Evolutionary conservation across 1,139 yeast species (phyloP).

Genomic region (Ogataea hybrid): DNA sequence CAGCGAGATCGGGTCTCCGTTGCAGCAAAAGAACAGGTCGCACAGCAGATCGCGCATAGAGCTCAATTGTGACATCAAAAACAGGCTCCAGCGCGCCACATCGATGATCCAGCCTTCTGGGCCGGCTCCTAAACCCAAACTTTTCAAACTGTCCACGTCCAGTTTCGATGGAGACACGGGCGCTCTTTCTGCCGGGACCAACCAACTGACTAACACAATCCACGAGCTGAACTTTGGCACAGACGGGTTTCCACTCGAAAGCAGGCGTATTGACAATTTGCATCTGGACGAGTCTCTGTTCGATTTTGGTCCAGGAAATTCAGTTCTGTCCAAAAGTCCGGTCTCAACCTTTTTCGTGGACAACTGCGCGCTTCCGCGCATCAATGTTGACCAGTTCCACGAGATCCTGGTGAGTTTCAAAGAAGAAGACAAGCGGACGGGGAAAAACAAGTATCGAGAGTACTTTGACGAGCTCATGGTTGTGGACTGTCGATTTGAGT

Average conservation of each 20-base stretch:
- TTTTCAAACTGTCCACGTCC: conserved; percentile 16
- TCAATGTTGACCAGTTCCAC: conserved; percentile 62
- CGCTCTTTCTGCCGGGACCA: conserved; percentile 22
- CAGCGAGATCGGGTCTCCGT: conserved; percentile 26
- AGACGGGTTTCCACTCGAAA: background rate
- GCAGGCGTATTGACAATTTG: background rate
- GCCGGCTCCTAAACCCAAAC: conserved; percentile 10
- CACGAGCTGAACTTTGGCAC: conserved; percentile 22
- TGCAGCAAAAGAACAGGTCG: conserved; percentile 25
- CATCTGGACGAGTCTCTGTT: conserved; percentile 1
- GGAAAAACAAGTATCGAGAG: conserved; percentile 36
- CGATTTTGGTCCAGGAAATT: conserved; percentile 31
- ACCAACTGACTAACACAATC: conserved; percentile 28
- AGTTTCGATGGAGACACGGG: conserved; percentile 8
- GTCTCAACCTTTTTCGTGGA: conserved; percentile 47
- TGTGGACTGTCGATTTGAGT: conserved; percentile 88
- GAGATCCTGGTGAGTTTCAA: conserved; percentile 54
- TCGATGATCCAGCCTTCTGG: conserved; percentile 20
- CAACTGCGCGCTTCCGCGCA: conserved; percentile 74
- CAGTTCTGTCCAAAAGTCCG: conserved; percentile 39
- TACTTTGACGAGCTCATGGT: conserved; percentile 61
- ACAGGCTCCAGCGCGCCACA: conserved; percentile 24
- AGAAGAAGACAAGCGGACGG: conserved; percentile 5
- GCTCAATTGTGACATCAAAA: conserved; percentile 17
- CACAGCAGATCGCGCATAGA: conserved; percentile 15